These are phyloP conservation scores for Angomonas ambiguus DNA, from an alignment of 208 protist genomes.

Conservation along the genomic window DNA sequence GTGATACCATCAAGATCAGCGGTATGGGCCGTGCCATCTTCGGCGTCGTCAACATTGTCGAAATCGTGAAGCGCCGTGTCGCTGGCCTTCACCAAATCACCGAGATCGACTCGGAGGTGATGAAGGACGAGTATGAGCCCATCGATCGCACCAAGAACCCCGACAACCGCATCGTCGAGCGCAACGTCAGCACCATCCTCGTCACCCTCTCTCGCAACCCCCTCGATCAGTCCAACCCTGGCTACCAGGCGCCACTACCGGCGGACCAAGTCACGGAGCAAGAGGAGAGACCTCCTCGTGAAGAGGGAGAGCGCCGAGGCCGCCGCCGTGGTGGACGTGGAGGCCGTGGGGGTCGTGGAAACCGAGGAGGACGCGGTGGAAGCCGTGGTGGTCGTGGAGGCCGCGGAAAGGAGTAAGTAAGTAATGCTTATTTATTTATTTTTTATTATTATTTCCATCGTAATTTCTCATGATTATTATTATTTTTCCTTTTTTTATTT, in stretches of 20 bases:
- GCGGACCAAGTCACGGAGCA: slow-evolving; percentile 85
- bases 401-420: slow-evolving; percentile 12
- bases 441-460: background rate
- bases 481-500: slow-evolving; percentile 6
- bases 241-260: slow-evolving; percentile 90
- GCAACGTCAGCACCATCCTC: slow-evolving; percentile 84
- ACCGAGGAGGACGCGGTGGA: slow-evolving; percentile 21
- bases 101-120: slow-evolving; percentile 70
- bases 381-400: slow-evolving; percentile 25
- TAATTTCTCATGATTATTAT: background rate
- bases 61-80: slow-evolving; percentile 91
- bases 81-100: slow-evolving; percentile 90
- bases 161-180: slow-evolving; percentile 70
- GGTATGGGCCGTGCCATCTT: slow-evolving; percentile 88
- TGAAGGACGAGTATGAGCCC: slow-evolving; percentile 88
- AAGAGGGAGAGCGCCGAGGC: slow-evolving; percentile 26
- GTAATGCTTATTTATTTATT: slow-evolving; percentile 12
- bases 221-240: slow-evolving; percentile 78
- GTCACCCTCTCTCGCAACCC: slow-evolving; percentile 87
- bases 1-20: slow-evolving; percentile 87
- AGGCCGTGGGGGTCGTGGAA: slow-evolving; percentile 26
- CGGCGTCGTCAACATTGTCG: slow-evolving; percentile 90
- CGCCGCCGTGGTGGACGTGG: slow-evolving; percentile 30
- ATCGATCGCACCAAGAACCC: slow-evolving; percentile 61
- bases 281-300: slow-evolving; percentile 53